These are phyloP conservation scores for Trypanosoma rangeli DNA, from an alignment of 208 protist species.

Conservation along the genomic window DNA sequence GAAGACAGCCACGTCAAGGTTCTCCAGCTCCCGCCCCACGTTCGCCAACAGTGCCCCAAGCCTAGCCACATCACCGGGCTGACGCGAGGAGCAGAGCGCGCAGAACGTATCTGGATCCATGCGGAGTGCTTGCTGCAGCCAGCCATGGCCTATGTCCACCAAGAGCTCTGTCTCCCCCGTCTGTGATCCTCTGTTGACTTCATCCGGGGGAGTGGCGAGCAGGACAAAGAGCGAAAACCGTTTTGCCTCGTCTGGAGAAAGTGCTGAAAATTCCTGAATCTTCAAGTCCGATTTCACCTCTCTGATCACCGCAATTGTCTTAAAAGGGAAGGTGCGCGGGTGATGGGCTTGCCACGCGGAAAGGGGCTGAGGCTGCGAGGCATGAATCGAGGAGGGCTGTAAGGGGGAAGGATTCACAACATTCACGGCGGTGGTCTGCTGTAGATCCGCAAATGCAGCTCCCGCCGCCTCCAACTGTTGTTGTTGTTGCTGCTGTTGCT, in stretches of 20 bases:
- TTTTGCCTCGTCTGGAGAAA: neutral
- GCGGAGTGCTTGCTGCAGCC: conserved; percentile 53
- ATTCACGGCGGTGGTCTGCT: neutral
- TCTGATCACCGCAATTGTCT: conserved; percentile 5
- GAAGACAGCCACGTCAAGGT: conserved; percentile 44
- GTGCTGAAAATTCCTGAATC: neutral
- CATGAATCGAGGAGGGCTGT: neutral
- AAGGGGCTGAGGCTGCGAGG: conserved; percentile 3
- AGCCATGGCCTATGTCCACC: conserved; percentile 67
- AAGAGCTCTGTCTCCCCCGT: conserved; percentile 31
- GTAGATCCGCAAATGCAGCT: neutral
- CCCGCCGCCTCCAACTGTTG: neutral
- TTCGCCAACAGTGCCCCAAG: conserved; percentile 42
- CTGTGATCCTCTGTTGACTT: neutral
- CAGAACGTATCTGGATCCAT: conserved; percentile 54
- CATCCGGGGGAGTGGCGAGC: conserved; percentile 31
- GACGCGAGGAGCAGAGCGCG: conserved; percentile 34
- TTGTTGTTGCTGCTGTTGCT: conserved; percentile 7
- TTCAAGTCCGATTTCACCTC: conserved; percentile 24
- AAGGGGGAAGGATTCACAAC: no score
- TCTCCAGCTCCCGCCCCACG: conserved; percentile 49
- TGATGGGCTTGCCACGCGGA: conserved; percentile 10
- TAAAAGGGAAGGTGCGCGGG: conserved; percentile 3
- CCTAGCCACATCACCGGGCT: conserved; percentile 32
- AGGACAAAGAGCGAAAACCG: conserved; percentile 39